Evolutionary conservation across 176 grass and related monocot genomes (phyloP), one percentile per base, ranked within the genome.

Genomic region (Phragmites australis): DNA sequence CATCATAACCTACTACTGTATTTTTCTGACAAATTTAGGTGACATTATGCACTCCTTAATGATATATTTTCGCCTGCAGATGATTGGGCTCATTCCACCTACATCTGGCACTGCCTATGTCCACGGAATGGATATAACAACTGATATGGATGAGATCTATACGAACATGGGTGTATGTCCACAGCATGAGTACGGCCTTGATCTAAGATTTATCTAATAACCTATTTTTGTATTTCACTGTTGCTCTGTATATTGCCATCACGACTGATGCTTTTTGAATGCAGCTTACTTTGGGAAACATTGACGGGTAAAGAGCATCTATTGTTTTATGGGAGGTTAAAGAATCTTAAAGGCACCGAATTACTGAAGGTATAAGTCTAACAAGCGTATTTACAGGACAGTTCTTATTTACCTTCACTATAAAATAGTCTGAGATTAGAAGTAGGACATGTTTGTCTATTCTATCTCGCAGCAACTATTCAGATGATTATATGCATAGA

Each of bases 201-300:
- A 49, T 76, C 72, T 57, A n/a, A 64, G 56, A 40, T 57, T 54
- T 72, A 57, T 40, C 18, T 10, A 66, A 65, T 47, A 41, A 14
- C 6, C 19, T 13, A 67, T 57, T 65, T 66, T 11, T 21, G 12
- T 26, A 49, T 0, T 27, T 60, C 9, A 51, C 58, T 21, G 1
- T 50, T 65, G 49, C 29, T 32, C 50, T 84, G 1, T 68, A 43
- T 60, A 41, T 15, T 69, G 41, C n/a, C 42, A 41, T 23, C 70
- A 17, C 29, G 75, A 15, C 42, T 83, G 55, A 53, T 62, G 11
- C 2, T 2, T 42, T 82, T 52, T 45, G 16, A 84, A 81, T 91
- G 63, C 73, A 98, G 95, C 80, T 89, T 98, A 58, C 93, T 98
- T 63, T 94, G 95, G 95, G 95, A 98, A 89, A 98, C 90, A 65